A percentile compares a stretch with the other conserved stretches of the same genome.
phyloP scores from a whole-genome alignment of 2,329 filamentous ascomycete species.

The Graphiopsis chlorocephala region DNA sequence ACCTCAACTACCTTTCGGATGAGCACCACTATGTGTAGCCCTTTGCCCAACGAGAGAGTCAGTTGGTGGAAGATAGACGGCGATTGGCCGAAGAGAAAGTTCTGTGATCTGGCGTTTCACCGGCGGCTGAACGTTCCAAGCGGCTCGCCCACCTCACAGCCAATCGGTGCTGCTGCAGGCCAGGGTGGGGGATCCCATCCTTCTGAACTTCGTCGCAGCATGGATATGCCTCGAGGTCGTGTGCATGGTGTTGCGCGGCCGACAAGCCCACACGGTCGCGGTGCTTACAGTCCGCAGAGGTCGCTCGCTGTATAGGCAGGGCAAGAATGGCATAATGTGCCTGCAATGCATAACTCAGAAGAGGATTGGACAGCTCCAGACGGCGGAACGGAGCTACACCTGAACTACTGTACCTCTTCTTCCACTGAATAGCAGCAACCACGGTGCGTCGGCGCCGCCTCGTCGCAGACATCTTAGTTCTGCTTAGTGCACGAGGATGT shows the following conservation, averaged over 20 bases:
- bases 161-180: background rate
- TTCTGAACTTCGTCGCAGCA: background rate
- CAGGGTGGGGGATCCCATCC: background rate
- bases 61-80: background rate
- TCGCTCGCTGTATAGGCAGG: background rate
- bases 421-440: background rate
- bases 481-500: background rate
- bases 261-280: background rate
- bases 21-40: background rate
- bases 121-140: conserved; percentile 1
- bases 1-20: background rate
- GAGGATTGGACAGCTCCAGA: background rate
- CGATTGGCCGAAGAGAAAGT: conserved; percentile 5
- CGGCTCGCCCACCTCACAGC: background rate
- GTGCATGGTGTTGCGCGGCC: background rate
- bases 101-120: background rate
- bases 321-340: background rate
- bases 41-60: conserved; percentile 6
- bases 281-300: background rate
- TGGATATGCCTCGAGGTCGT: background rate
- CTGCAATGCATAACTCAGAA: conserved; percentile 7
- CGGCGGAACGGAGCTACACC: background rate
- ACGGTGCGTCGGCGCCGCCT: background rate
- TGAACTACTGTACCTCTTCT: no score
- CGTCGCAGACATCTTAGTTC: background rate